Percentiles rank a stretch among this genome's conserved stretches.
phyloP scores from a whole-genome alignment of 352 stramenopile genomes.

The Elongisporangium anandrum region DNA sequence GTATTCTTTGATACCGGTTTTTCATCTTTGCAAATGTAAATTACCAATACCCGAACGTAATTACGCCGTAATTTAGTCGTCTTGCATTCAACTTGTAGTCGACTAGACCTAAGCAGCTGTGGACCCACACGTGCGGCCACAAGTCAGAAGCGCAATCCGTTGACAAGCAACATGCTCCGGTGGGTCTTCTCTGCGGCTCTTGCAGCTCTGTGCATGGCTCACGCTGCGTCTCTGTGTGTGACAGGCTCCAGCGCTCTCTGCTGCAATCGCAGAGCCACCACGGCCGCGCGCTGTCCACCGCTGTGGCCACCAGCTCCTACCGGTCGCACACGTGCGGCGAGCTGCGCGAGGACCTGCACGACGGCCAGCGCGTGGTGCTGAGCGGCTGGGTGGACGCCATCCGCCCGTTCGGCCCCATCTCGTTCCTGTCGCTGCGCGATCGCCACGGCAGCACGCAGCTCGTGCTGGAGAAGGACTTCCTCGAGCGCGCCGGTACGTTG shows the following conservation, averaged over 20 bases:
- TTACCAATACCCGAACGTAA: too few relatives aligned
- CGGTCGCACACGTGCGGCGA: slow-evolving; percentile 76
- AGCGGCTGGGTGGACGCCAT: slow-evolving; percentile 82
- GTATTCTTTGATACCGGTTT: neutral
- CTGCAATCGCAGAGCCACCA: slow-evolving; percentile 5
- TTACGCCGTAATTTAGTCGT: neutral
- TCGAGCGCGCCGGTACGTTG: slow-evolving; percentile 32
- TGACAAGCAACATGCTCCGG: neutral
- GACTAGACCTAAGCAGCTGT: neutral
- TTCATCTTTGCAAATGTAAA: too few relatives aligned
- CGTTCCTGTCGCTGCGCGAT: slow-evolving; percentile 81
- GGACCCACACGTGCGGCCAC: neutral
- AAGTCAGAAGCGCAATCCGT: neutral
- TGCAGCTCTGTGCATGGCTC: neutral
- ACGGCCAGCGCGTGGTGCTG: slow-evolving; percentile 53
- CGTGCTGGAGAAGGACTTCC: slow-evolving; percentile 60
- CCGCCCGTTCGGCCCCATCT: slow-evolving; percentile 69
- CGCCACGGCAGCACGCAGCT: slow-evolving; percentile 78
- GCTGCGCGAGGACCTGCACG: slow-evolving; percentile 37
- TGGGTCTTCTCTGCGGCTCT: neutral
- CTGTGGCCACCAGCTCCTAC: slow-evolving; percentile 31
- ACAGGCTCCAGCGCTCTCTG: neutral
- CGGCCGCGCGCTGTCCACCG: slow-evolving; percentile 4
- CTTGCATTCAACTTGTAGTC: neutral
- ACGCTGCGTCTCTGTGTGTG: neutral